Base-by-base conservation (phyloP, 1,284 basidiomycete genomes). In the Melampsora americana region DNA sequence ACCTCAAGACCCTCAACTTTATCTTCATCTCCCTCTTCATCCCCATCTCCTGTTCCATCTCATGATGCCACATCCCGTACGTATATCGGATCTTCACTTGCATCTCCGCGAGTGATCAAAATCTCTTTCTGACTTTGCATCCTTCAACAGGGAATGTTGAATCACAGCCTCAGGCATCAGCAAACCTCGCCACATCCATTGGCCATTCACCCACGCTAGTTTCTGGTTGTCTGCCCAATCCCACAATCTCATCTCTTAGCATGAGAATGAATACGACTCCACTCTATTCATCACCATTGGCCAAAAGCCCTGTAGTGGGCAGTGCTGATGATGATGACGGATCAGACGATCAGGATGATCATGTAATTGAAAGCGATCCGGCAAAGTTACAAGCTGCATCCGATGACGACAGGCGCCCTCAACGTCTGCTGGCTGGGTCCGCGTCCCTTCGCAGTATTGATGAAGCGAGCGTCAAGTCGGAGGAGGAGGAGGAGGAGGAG, bases 261-360 rank as follows among this genome's bases (percentile, higher is more conserved):
- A 56, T 68, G 53, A 59, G 66, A 48, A 56, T 53, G 20, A 75
- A 68, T 46, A 75, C 72, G 5, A 35, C 44, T n/a, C 72, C 72
- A 11, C 56, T 50, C 26, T 75, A 67, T 42, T 68, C 72, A 2
- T 75, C 72, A 18, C 72, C 72, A 0, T 46, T 75, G 53, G 72
- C 72, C 26, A 46, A 67, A 16, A 67, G 30, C 59, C 14, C 72
- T 14, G 44, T 46, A 28, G 42, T 61, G 14, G 20, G 46, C 26
- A 16, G 48, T 53, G 30, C 30, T n/a, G n/a, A 66, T 66, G 35
- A 42, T 30, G 39, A 64, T 23, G 28, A 32, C 30, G 30, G 30
- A 23, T 23, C 30, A 7, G 56, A 59, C 18, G 56, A 30, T 59
- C 56, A 44, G 23, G 30, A 26, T 16, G 62, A 64, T 30, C 62